These are phyloP conservation scores for Speleostelium caveatum DNA, from an alignment of 78 protist species.

Conservation along the genomic window DNA sequence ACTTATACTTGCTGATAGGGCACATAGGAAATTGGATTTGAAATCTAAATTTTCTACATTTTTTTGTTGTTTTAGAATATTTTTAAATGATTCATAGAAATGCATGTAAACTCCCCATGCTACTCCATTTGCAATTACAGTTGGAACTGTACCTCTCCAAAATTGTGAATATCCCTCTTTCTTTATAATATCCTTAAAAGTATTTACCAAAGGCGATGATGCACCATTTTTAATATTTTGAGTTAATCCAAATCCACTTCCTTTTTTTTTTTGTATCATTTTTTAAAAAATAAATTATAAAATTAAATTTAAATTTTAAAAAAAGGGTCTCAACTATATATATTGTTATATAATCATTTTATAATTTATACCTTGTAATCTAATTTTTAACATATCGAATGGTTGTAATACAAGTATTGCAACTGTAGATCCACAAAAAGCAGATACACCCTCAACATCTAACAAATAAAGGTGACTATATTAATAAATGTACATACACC, in stretches of 20 bases:
- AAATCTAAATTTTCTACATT: background rate
- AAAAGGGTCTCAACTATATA: background rate
- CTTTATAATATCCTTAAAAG: constrained; percentile 10
- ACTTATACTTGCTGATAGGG: constrained; percentile 33
- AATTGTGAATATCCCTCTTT: constrained; percentile 74
- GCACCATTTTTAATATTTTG: background rate
- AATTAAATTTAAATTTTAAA: background rate
- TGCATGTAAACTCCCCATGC: constrained; percentile 79
- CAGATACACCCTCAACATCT: constrained; percentile 60
- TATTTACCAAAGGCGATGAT: background rate
- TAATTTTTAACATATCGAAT: constrained; percentile 63
- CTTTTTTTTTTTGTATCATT: background rate
- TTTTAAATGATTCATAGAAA: constrained; percentile 48
- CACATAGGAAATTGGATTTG: constrained; percentile 13
- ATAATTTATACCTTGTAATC: constrained; percentile 49
- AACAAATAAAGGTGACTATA: too few species aligned
- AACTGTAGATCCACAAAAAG: constrained; percentile 48
- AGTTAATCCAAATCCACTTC: constrained; percentile 6
- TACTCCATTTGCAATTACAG: constrained; percentile 39
- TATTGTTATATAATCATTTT: background rate
- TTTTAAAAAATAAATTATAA: too few species aligned
- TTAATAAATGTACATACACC: too few species aligned
- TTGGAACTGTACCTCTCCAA: constrained; percentile 72
- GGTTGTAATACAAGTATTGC: constrained; percentile 68
- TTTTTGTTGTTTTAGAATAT: background rate